Base-by-base conservation (phyloP, 345 rosid genomes). In the Boechera divaricarpa region DNA sequence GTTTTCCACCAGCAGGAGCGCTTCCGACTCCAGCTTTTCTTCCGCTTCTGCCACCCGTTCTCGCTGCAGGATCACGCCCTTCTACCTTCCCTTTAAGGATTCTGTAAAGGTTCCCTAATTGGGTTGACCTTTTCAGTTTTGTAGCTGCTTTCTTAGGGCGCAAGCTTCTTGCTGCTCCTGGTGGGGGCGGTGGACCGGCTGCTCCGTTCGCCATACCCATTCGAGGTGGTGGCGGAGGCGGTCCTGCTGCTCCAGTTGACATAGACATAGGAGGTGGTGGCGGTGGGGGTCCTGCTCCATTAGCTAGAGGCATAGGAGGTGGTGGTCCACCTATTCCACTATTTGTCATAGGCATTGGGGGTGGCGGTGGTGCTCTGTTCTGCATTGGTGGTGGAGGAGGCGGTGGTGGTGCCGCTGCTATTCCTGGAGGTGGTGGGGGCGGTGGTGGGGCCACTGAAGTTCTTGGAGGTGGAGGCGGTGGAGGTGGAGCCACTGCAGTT, bases 111-210 rank as follows among this genome's bases (percentile, higher is more conserved):
- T 70, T 89, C 1, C 96, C 87, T 71, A 95, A 80, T 36, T 95
- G 92, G 68, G 83, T 84, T 52, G 98, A 95, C 69, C 98, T 86
- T 86, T 87, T 95, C 76, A 95, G 78, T 72, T 91, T 95, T 24
- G 94, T 88, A 18, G 54, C 67, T 36, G 90, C 83, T 81, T 89
- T 92, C 85, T 81, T 91, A 66, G 93, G 87, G 8, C 97, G 86
- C 74, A 92, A 77, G 73, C 88, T 74, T 41, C 81, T 85, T 7
- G 81, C 85, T 63, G 85, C 78, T 38, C 80, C 82, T 26, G 95
- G 97, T 57, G 90, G 93, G 0, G 93, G 90, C 4, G 96, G 98
- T 15, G 90, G 91, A 67, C 81, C 86, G 58, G 83, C 76, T 39
- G 69, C 76, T 63, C 86, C 91, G 10, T 63, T 86, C 13, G 35